These are phyloP conservation scores for Diaporthe vexans DNA, from an alignment of 2,329 filamentous ascomycete genomes.

Conservation along the genomic window DNA sequence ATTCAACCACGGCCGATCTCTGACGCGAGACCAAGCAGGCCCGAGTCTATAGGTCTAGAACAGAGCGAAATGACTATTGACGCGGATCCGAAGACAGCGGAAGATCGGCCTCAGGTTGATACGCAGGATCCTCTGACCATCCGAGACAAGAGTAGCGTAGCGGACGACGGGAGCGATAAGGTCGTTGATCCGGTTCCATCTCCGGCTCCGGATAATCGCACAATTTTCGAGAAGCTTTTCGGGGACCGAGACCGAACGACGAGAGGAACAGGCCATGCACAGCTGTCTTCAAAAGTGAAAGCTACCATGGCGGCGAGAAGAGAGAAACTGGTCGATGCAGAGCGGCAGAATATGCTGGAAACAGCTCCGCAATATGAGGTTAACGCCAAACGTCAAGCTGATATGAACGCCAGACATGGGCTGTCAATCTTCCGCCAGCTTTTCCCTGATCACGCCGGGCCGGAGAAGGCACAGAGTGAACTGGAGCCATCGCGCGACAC, in stretches of 20 bases:
- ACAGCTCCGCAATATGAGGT: background rate
- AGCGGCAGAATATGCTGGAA: too few relatives aligned
- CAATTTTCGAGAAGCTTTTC: conserved; percentile 37
- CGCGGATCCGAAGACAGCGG: background rate
- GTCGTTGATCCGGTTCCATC: background rate
- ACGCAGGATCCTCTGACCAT: background rate
- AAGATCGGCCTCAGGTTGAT: background rate
- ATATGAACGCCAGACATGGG: background rate
- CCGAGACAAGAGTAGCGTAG: background rate
- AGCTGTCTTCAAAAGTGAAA: background rate
- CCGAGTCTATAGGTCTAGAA: background rate
- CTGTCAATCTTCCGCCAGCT: conserved; percentile 35
- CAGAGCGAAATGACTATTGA: too few relatives aligned
- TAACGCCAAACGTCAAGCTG: background rate
- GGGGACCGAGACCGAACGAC: conserved; percentile 11
- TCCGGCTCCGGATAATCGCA: conserved; percentile 12
- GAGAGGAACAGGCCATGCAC: background rate
- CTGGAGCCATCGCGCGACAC: background rate
- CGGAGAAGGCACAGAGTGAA: background rate
- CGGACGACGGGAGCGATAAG: background rate
- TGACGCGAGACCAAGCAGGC: background rate
- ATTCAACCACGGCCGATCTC: background rate
- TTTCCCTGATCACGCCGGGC: conserved; percentile 32
- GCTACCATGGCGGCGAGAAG: conserved; percentile 6
- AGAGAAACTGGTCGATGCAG: background rate